A percentile compares a stretch with the other conserved stretches of the same genome.
These are phyloP conservation scores for Scenedesmus sp. DNA, from an alignment of 163 green algal genomes.

Conservation along the genomic window DNA sequence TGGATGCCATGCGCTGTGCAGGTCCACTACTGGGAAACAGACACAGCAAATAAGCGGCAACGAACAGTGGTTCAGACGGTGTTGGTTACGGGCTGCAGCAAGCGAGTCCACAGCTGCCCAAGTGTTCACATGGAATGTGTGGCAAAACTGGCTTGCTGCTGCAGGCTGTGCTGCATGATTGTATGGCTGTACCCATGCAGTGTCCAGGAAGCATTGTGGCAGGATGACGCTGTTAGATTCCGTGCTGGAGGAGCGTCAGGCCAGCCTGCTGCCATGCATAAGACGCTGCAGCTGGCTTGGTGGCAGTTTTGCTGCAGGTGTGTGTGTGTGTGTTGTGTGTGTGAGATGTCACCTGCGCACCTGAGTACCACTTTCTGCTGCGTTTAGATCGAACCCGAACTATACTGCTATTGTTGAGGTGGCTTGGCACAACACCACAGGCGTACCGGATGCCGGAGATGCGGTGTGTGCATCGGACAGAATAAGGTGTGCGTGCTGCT, in stretches of 20 bases:
- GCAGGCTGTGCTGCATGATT: background rate
- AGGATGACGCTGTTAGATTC: background rate
- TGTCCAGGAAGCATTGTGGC: background rate
- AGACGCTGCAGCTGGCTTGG: background rate
- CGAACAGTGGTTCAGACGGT: no score
- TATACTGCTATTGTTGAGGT: background rate
- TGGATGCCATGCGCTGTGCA: background rate
- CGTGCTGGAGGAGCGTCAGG: background rate
- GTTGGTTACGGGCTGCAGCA: background rate
- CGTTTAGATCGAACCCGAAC: background rate
- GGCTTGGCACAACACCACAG: background rate
- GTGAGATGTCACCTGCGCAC: background rate
- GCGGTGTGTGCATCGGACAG: background rate
- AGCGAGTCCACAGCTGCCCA: background rate
- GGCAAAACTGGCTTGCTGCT: background rate
- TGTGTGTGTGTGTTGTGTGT: no score
- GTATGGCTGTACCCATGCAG: background rate
- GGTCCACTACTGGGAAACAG: background rate
- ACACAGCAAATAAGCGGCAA: background rate
- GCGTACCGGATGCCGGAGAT: background rate
- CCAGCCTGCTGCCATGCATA: background rate
- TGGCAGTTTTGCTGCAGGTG: background rate
- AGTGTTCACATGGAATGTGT: background rate
- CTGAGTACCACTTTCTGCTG: background rate
- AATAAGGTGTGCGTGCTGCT: background rate